Percentiles rank a stretch among this genome's conserved stretches.
Conservation (phyloP, 129 eudicot genomes). For the Artemisia tridentata region DNA sequence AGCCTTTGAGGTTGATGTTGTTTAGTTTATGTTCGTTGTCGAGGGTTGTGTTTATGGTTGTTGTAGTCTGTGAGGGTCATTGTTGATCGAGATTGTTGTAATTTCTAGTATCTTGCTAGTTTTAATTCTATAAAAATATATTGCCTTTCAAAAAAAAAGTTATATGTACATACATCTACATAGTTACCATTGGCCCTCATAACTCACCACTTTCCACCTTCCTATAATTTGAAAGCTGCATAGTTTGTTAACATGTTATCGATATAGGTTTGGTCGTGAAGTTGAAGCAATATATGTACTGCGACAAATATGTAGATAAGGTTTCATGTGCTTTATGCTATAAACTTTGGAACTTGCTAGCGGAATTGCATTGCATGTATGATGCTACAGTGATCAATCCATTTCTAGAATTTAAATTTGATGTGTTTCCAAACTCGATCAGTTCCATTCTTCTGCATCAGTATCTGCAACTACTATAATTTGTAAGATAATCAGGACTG, state of each 20-base stretch:
- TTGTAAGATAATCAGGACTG: conserved; percentile 9
- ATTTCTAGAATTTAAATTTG: conserved; percentile 12
- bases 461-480: conserved; percentile 3
- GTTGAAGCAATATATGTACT: conserved; percentile 5
- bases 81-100: too few relatives aligned
- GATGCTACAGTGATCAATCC: conserved; percentile 9
- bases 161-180: not conserved
- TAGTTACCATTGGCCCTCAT: not conserved
- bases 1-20: too few relatives aligned
- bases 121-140: too few relatives aligned
- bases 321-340: not conserved
- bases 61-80: too few relatives aligned
- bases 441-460: conserved; percentile 3
- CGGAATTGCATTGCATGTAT: not conserved
- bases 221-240: not conserved
- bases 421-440: conserved; percentile 2
- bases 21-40: too few relatives aligned
- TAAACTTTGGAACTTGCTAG: conserved; percentile 3
- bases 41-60: too few relatives aligned
- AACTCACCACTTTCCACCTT: not conserved
- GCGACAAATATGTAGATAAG: conserved; percentile 3
- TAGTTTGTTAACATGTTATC: not conserved
- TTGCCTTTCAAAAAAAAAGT: too few relatives aligned
- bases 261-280: not conserved
- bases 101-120: too few relatives aligned